Evolutionary conservation across 345 rosid genomes (phyloP), one percentile per base, ranked within the genome.

Genomic region (Brassica nigra): DNA sequence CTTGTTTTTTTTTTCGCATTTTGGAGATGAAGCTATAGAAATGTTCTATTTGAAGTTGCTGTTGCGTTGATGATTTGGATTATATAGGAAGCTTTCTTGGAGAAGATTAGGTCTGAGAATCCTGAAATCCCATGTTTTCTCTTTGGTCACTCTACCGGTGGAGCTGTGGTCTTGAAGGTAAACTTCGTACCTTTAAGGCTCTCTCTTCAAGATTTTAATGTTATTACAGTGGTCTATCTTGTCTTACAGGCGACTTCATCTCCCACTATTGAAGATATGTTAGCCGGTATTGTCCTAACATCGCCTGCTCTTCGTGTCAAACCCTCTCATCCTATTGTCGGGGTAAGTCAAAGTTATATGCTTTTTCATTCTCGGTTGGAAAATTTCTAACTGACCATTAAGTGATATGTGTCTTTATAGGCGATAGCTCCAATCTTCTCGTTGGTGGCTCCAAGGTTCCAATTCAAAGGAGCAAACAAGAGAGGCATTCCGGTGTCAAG

Each of bases 391-490:
- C 23, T 59, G 11, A 27, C 64, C 23, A 7, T 33, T 20, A 36
- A 39, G 29, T 73, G 5, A 34, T 79, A 49, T 74, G 76, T 34
- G 37, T 65, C 23, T 58, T 15, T 70, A 77, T 86, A 95, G 98
- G 99, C 96, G 5, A 84, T 95, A 71, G 99, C 98, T 75, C 99
- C 99, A 31, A 62, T 95, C 66, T 86, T 95, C 83, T 93, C 99
- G 62, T 81, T 93, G 81, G 77, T 95, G 2, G 93, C 78, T 2
- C 99, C 99, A 10, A 88, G 85, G 87, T 84, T 87, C 80, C 99
- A 91, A 85, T 91, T 95, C 76, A 95, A 93, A 84, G 99, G 99
- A 80, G 99, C 98, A 37, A 95, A 95, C 93, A 95, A 89, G 84
- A 87, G 93, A 82, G 99, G 99, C 30, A 89, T 95, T 78, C 99